Base-by-base conservation (phyloP, 208 protist species). In the Acanthamoeba sp. region DNA sequence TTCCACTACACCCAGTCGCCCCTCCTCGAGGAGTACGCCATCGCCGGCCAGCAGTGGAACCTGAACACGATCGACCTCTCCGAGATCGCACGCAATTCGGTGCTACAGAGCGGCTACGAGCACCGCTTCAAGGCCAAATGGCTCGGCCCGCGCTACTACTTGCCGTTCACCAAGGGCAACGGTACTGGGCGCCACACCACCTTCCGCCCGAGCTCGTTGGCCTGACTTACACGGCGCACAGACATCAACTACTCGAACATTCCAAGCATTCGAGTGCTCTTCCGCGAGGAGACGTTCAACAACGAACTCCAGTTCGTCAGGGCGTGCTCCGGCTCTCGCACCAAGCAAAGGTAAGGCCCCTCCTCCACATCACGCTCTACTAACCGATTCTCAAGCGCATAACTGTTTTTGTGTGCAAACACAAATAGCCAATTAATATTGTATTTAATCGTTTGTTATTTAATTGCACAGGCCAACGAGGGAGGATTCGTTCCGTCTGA, bases 1-100 rank as follows among this genome's bases (percentile, higher is more conserved):
- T 99, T 99, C 96, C 99, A 99, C 96, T 98, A 99, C 82, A 99
- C 99, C 10, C 95, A 96, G 48, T 99, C 99, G 96, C 99, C 99
- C 12, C 97, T 99, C 7, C 98, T 99, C 57, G 99, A 99, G 96
- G 99, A 99, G 96, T 99, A 99, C 96, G 98, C 97, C 89, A 98
- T 99, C 90, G 99, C 99, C 0, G 97, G 98, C 22, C 76, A 96
- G 95, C 80, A 99, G 78, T 99, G 98, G 98, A 96, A 98, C 93
- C 97, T 99, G n/a, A 98, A 98, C 88, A 98, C 98, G 50, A 98
- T 98, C 93, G 99, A 99, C 95, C 96, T 99, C 34, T 99, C 98
- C 80, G 99, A 99, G 96, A 99, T 99, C 85, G 99, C 99, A n/a
- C 98, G 98, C 42, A 99, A 99, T 95, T 98, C 96, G 48, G 99